A percentile compares a stretch with the other conserved stretches of the same genome.
phyloP scores from a whole-genome alignment of 495 filamentous ascomycete species.

The Collariella sp. region DNA sequence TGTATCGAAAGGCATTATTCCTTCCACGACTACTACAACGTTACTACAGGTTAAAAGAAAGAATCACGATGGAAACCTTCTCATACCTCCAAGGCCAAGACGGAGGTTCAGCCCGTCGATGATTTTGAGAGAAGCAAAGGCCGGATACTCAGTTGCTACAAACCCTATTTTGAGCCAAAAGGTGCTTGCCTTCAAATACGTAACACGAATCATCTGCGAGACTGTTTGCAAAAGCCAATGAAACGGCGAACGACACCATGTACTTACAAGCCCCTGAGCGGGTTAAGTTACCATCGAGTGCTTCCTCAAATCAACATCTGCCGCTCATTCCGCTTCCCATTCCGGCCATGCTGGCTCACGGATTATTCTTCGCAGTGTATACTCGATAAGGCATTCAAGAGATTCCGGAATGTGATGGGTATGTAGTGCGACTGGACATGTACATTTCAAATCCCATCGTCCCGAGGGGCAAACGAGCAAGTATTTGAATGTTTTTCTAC shows the following conservation, averaged over 20 bases:
- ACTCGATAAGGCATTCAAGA: neutral
- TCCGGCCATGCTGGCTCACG: too few species aligned
- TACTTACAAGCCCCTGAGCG: neutral
- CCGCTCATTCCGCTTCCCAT: neutral
- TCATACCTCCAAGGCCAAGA: slow-evolving; percentile 5
- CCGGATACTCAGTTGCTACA: neutral
- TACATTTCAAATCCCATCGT: neutral
- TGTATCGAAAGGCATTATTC: neutral
- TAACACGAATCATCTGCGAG: neutral
- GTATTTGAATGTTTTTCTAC: neutral
- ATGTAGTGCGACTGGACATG: too few species aligned
- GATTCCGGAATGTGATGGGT: too few species aligned
- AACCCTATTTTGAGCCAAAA: slow-evolving; percentile 12
- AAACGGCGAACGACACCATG: neutral
- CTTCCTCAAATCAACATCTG: neutral
- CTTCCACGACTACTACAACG: neutral
- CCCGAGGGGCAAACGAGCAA: neutral
- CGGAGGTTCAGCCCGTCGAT: slow-evolving; percentile 7
- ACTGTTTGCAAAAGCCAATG: neutral
- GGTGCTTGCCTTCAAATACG: neutral
- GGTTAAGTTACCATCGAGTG: neutral
- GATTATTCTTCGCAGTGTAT: neutral
- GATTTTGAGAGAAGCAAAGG: slow-evolving; percentile 1
- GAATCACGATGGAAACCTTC: neutral
- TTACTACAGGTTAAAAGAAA: too few species aligned